Evolutionary conservation across 2,329 filamentous ascomycete species (phyloP).

Genomic region (Cyphellophora attinorum): DNA sequence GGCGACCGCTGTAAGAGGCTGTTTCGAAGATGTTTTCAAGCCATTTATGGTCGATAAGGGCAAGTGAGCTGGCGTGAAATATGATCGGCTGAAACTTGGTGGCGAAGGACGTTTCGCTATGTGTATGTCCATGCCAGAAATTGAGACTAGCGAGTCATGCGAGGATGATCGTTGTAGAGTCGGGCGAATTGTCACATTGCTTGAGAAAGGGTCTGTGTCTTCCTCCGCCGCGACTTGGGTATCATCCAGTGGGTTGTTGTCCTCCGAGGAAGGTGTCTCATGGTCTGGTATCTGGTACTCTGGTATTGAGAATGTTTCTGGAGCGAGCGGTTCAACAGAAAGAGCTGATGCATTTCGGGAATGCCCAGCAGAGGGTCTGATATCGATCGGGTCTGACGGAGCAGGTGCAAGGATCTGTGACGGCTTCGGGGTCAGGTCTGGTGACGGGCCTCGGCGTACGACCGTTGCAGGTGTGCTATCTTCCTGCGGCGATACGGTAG

Average conservation of each 20-base stretch:
- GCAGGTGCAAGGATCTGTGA: slow-evolving; percentile 10
- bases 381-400: not conserved
- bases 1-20: slow-evolving; percentile 46
- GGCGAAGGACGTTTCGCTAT: slow-evolving; percentile 70
- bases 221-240: not conserved
- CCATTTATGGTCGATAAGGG: slow-evolving; percentile 18
- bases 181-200: slow-evolving; percentile 4
- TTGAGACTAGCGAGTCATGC: slow-evolving; percentile 81
- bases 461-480: not conserved
- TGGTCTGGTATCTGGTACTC: not conserved
- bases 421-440: slow-evolving; percentile 13
- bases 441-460: slow-evolving; percentile 1
- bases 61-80: slow-evolving; percentile 12
- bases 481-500: not conserved
- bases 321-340: not conserved
- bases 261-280: not conserved
- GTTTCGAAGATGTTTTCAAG: slow-evolving; percentile 28
- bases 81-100: slow-evolving; percentile 40
- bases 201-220: not conserved
- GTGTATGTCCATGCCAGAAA: slow-evolving; percentile 83
- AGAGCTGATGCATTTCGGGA: not conserved
- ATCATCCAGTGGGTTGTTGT: not conserved
- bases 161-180: slow-evolving; percentile 57
- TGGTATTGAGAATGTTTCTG: not conserved
- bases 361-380: no score